Evolutionary conservation across 352 stramenopile genomes (phyloP).

Genomic region (Globisporangium irregulare): DNA sequence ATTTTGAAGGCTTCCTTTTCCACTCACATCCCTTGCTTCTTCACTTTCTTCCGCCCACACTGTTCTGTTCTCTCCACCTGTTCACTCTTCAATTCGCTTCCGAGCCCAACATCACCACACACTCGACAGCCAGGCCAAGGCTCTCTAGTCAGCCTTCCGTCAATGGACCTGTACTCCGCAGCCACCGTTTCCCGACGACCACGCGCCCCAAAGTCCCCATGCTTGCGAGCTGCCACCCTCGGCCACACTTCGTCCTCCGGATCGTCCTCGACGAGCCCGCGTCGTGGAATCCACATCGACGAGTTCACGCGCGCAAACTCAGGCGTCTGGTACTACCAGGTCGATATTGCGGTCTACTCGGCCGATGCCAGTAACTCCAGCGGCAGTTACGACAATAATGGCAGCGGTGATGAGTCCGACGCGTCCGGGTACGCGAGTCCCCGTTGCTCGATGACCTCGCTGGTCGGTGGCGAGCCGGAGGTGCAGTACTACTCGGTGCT

Average conservation of each 20-base stretch:
- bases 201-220: neutral
- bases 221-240: neutral
- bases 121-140: neutral
- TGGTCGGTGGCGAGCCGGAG: conserved; percentile 10
- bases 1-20: too few species aligned
- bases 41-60: neutral
- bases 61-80: neutral
- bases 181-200: neutral
- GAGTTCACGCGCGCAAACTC: conserved; percentile 44
- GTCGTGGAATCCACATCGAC: conserved; percentile 32
- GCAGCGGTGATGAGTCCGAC: conserved; percentile 22
- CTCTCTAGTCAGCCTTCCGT: neutral
- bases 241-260: neutral
- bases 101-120: neutral
- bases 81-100: conserved; percentile 2
- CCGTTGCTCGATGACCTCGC: conserved; percentile 1
- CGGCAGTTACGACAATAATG: conserved; percentile 12
- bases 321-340: conserved; percentile 69
- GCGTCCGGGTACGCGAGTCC: conserved; percentile 9
- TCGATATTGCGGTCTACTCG: conserved; percentile 46
- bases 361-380: conserved; percentile 14
- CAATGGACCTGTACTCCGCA: conserved; percentile 2
- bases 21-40: neutral
- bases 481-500: conserved; percentile 58
- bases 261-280: neutral